Conservation (phyloP, 257 asterid species). For the Solanum chaucha region DNA sequence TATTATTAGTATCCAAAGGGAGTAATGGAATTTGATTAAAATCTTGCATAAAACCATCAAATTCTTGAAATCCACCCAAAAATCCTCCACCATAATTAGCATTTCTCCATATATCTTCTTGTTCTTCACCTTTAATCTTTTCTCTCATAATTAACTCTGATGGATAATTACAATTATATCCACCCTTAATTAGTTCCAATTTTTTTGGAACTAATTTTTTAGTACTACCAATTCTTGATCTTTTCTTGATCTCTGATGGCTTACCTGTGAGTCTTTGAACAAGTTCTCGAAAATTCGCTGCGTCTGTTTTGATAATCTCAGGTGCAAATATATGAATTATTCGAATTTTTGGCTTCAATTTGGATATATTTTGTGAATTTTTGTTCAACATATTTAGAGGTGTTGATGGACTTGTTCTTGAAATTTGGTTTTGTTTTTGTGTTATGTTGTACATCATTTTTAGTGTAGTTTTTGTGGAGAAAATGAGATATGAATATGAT, state of each 20-base stretch:
- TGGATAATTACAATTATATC: background rate
- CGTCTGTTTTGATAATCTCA: constrained; percentile 77
- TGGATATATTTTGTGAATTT: constrained; percentile 47
- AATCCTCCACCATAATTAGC: constrained; percentile 63
- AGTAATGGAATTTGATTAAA: constrained; percentile 34
- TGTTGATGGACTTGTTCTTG: constrained; percentile 24
- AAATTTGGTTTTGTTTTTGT: constrained; percentile 22
- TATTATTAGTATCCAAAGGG: background rate
- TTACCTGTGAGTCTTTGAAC: constrained; percentile 92
- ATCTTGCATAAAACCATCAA: constrained; percentile 55
- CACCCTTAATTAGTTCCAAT: background rate
- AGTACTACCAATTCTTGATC: background rate
- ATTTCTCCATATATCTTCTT: constrained; percentile 45
- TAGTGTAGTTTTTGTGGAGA: background rate
- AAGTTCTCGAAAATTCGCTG: constrained; percentile 56
- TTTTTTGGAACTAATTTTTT: background rate
- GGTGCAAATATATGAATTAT: constrained; percentile 94
- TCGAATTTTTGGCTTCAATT: constrained; percentile 61
- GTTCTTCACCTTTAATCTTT: constrained; percentile 63
- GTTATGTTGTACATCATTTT: constrained; percentile 10
- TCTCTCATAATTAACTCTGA: constrained; percentile 11
- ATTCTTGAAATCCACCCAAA: constrained; percentile 50
- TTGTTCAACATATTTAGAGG: constrained; percentile 29
- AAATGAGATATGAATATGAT: constrained; percentile 19
- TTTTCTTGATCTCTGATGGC: constrained; percentile 28